Evolutionary conservation across 2,329 filamentous ascomycete genomes (phyloP), one percentile per base, ranked within the genome.

Genomic region (Anthostomella pinea): DNA sequence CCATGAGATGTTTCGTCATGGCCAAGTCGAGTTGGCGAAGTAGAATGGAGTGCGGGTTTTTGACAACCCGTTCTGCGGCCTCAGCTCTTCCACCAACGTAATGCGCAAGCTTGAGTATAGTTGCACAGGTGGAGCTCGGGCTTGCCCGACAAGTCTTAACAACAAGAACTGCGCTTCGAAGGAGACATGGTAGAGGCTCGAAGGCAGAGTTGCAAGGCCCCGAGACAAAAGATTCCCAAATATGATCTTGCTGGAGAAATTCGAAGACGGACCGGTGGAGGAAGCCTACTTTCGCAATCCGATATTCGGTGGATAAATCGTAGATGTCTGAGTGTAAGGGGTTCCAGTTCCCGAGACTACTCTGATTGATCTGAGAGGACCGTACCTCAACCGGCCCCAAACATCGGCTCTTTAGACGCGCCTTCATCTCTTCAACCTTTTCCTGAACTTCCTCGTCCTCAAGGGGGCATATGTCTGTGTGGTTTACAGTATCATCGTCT

Each of bases 221-320:
- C 10, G 13, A 15, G 8, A 40, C 20, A 13, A 41, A 33, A 9
- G 36, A 11, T 3, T 21, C n/a, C 40, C 41, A 45, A 15, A 39
- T 22, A 3, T 29, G 17, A 2, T 15, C 14, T 2, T 11, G 20
- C 5, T 8, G 4, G 11, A 52, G 33, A 27, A 52, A 52, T n/a
- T 50, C 49, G 13, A 8, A 24, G n/a, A 52, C 46, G 8, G 49
- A 48, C 29, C 38, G 40, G 19, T 52, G 49, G 13, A 50, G 20
- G 18, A 50, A 48, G 3, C 21, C 28, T 6, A 35, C 37, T 5
- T 7, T 26, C n/a, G 30, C 35, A 6, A 15, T 36, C 8, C 20
- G n/a, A 7, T 30, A 30, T 2, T 28, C n/a, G 9, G 17, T 36
- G 18, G 32, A 20, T 2, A 10, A 1, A n/a, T 37, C 26, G 10